Evolutionary conservation across 2,329 filamentous ascomycete genomes (phyloP).

Genomic region (Balansia obtecta): DNA sequence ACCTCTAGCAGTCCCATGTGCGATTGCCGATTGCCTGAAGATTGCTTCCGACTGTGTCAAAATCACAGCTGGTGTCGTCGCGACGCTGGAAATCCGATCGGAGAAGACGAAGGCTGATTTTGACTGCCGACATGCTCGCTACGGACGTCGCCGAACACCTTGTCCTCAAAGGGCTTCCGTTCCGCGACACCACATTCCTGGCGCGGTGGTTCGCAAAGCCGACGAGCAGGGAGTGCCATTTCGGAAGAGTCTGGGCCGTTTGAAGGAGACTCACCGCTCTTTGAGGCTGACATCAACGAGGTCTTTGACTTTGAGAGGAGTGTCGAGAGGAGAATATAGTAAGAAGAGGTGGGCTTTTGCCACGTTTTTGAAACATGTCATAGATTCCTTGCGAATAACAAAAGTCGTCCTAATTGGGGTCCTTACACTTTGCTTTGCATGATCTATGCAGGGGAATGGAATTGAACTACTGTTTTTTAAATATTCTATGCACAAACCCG

Average conservation of each 20-base stretch:
- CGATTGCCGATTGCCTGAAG: slow-evolving; percentile 1
- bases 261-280: slow-evolving; percentile 5
- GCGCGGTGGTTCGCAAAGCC: slow-evolving; percentile 5
- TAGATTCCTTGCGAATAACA: too few species aligned
- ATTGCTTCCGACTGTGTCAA: slow-evolving; percentile 1
- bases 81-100: slow-evolving; percentile 1
- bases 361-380: too few species aligned
- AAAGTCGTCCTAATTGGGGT: too few species aligned
- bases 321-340: slow-evolving; percentile 5
- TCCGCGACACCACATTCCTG: slow-evolving; percentile 9
- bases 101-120: slow-evolving; percentile 6
- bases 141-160: slow-evolving; percentile 9
- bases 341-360: neutral
- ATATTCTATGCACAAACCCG: too few species aligned
- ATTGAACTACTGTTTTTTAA: too few species aligned
- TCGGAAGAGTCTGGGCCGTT: slow-evolving; percentile 1
- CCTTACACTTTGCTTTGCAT: too few species aligned
- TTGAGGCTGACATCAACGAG: slow-evolving; percentile 5
- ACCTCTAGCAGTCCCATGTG: neutral
- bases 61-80: neutral
- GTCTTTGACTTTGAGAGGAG: slow-evolving; percentile 8
- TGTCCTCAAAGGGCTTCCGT: slow-evolving; percentile 6
- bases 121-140: slow-evolving; percentile 8
- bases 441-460: too few species aligned
- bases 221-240: slow-evolving; percentile 6